Conservation (phyloP, 192 early-diverging fungal species). For the Thamnidium elegans region DNA sequence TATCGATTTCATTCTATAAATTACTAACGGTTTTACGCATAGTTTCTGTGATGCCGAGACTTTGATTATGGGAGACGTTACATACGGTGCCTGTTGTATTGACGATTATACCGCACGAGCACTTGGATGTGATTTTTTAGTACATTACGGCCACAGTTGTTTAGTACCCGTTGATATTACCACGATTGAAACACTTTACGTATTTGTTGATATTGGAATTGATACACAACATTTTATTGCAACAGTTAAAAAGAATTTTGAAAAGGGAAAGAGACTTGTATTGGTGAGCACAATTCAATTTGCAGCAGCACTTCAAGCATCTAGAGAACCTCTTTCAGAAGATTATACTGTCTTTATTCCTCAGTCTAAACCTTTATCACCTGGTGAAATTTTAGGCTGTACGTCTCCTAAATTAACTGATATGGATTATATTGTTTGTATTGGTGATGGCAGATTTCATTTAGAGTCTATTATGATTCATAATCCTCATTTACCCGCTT, state of each 20-base stretch:
- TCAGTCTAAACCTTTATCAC: slow-evolving; percentile 91
- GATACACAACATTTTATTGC: slow-evolving; percentile 90
- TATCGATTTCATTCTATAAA: not conserved
- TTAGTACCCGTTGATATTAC: slow-evolving; percentile 93
- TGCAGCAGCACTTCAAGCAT: slow-evolving; percentile 78
- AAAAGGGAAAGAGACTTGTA: slow-evolving; percentile 66
- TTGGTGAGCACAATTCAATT: slow-evolving; percentile 97
- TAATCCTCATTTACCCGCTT: slow-evolving; percentile 87
- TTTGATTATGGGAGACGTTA: slow-evolving; percentile 98
- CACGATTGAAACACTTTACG: slow-evolving; percentile 91
- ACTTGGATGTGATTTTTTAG: slow-evolving; percentile 94
- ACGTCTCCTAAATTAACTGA: slow-evolving; percentile 82
- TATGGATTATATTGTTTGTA: slow-evolving; percentile 74
- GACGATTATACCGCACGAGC: slow-evolving; percentile 94
- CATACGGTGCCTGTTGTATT: slow-evolving; percentile 98
- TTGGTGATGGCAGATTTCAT: slow-evolving; percentile 97
- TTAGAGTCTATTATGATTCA: slow-evolving; percentile 99
- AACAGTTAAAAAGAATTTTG: slow-evolving; percentile 86
- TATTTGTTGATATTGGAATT: slow-evolving; percentile 98
- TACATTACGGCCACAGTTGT: slow-evolving; percentile 98
- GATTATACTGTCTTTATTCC: slow-evolving; percentile 77
- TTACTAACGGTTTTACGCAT: not conserved
- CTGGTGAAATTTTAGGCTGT: slow-evolving; percentile 95
- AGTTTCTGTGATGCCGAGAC: slow-evolving; percentile 84
- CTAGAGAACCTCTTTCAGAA: slow-evolving; percentile 55